Percentiles rank a stretch among this genome's conserved stretches.
These are phyloP conservation scores for Hsuehochloa calcarea DNA, from an alignment of 176 grass and related monocot species.

Conservation along the genomic window DNA sequence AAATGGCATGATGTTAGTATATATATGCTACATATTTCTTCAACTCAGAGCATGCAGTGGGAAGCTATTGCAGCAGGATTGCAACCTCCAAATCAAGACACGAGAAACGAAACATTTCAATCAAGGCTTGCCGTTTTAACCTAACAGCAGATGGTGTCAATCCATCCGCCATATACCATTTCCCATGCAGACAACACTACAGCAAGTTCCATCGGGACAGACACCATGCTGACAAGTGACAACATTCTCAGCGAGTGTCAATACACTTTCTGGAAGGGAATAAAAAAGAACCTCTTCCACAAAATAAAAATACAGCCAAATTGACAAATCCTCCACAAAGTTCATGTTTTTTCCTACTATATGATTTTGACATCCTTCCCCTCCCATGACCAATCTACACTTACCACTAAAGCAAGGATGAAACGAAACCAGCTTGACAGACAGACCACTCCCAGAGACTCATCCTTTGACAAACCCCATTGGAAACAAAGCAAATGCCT, in stretches of 20 bases:
- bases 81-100: background rate
- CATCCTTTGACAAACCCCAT: conserved; percentile 30
- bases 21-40: background rate
- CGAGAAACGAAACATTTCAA: background rate
- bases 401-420: conserved; percentile 19
- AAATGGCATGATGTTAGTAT: background rate
- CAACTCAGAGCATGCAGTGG: background rate
- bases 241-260: background rate
- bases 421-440: conserved; percentile 18
- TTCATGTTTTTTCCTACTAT: conserved; percentile 1
- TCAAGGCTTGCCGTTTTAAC: background rate
- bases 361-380: conserved; percentile 15
- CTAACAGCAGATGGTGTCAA: background rate
- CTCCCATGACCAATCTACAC: conserved; percentile 13
- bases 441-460: conserved; percentile 24
- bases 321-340: conserved; percentile 23
- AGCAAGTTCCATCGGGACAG: conserved; percentile 14
- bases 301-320: conserved; percentile 12
- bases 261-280: background rate
- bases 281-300: conserved; percentile 14
- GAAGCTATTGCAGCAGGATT: background rate
- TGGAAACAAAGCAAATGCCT: conserved; percentile 24
- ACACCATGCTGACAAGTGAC: conserved; percentile 23
- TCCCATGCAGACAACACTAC: conserved; percentile 24
- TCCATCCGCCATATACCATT: conserved; percentile 20